A percentile compares a stretch with the other conserved stretches of the same genome.
Evolutionary conservation across 306 rosid species (phyloP).

Genomic region (Heteromeles arbutifolia): DNA sequence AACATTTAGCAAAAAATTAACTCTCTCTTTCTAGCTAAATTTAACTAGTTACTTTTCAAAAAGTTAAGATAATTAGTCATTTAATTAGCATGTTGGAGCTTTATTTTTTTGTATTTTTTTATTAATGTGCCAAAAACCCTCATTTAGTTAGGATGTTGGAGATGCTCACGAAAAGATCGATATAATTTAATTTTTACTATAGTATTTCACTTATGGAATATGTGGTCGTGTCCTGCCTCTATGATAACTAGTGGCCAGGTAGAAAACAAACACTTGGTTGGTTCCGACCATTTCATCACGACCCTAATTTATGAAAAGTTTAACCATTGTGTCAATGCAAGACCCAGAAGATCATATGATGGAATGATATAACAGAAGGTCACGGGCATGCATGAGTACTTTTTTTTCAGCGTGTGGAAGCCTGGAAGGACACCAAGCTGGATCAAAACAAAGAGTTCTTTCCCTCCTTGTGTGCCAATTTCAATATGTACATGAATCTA

Average conservation of each 20-base stretch:
- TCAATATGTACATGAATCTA: background rate
- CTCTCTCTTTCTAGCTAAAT: too few species aligned
- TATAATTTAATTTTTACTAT: background rate
- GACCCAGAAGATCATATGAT: background rate
- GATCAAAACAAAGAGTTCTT: background rate
- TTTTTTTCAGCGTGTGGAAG: background rate
- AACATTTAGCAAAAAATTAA: too few species aligned
- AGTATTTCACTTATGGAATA: too few species aligned
- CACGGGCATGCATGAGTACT: background rate
- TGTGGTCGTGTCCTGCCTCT: background rate
- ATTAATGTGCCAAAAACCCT: too few species aligned
- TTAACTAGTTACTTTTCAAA: too few species aligned
- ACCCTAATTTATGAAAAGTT: background rate
- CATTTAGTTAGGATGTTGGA: too few species aligned
- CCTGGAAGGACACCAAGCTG: background rate
- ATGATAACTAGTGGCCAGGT: background rate
- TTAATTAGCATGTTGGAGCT: too few species aligned
- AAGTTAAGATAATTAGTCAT: too few species aligned
- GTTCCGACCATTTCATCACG: background rate
- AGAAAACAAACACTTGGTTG: background rate
- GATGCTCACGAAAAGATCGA: too few species aligned
- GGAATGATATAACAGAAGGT: background rate
- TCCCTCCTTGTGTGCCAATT: too few species aligned
- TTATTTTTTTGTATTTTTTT: too few species aligned
- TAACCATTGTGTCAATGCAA: background rate